phyloP scores from a whole-genome alignment of 805 yeast species.

The Metschnikowia santaceciliae region DNA sequence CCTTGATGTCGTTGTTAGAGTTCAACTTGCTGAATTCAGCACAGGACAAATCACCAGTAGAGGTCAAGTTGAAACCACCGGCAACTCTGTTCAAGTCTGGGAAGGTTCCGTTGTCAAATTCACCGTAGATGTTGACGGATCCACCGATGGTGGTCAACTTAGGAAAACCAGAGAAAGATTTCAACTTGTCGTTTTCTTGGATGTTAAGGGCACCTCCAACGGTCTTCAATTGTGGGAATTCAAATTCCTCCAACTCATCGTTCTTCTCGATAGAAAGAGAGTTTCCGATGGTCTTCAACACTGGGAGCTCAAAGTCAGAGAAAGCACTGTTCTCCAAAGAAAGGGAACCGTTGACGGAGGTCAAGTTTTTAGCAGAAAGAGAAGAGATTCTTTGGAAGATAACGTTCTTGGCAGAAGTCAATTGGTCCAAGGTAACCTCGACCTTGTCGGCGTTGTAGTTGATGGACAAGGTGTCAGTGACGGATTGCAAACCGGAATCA shows the following conservation, averaged over 20 bases:
- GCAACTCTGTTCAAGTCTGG: constrained; percentile 69
- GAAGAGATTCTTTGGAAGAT: constrained; percentile 78
- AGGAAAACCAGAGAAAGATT: constrained; percentile 67
- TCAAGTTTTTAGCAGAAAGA: constrained; percentile 64
- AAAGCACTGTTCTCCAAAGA: constrained; percentile 75
- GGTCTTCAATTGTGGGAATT: constrained; percentile 63
- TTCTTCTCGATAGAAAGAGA: constrained; percentile 74
- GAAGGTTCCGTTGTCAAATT: constrained; percentile 75
- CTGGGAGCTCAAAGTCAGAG: constrained; percentile 49
- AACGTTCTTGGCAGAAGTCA: constrained; percentile 84
- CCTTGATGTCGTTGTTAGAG: constrained; percentile 79
- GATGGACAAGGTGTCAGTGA: constrained; percentile 70
- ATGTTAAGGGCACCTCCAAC: constrained; percentile 93
- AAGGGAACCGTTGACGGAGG: constrained; percentile 73
- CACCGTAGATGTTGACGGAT: constrained; percentile 79
- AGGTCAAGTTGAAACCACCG: constrained; percentile 87
- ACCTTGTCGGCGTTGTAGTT: constrained; percentile 82
- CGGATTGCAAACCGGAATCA: constrained; percentile 68
- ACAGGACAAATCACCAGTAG: constrained; percentile 81
- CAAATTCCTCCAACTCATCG: constrained; percentile 62
- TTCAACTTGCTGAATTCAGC: constrained; percentile 65
- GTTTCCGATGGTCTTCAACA: constrained; percentile 67
- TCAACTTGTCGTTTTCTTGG: constrained; percentile 76
- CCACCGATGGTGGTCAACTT: constrained; percentile 75
- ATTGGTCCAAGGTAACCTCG: constrained; percentile 61